phyloP scores from a whole-genome alignment of 257 asterid genomes.

The Schizonepeta tenuifolia region DNA sequence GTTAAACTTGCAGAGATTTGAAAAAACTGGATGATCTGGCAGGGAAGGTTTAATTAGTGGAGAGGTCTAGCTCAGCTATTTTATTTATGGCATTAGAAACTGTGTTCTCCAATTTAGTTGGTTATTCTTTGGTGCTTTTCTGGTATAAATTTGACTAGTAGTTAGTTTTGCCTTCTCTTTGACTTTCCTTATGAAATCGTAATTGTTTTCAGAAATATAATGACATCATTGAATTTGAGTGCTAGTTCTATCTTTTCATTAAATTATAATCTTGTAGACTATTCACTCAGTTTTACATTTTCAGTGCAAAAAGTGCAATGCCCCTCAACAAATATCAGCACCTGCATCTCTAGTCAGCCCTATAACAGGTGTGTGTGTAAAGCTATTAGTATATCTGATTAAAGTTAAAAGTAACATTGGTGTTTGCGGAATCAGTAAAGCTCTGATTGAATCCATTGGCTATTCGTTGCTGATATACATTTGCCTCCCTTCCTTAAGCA shows the following conservation, averaged over 20 bases:
- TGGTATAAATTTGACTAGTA: constrained; percentile 1
- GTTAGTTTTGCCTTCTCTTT: constrained; percentile 3
- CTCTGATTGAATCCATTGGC: background rate
- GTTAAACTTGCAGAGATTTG: constrained; percentile 24
- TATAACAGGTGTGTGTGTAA: constrained; percentile 57
- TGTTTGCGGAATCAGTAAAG: constrained; percentile 12
- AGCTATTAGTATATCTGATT: constrained; percentile 15
- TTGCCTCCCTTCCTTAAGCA: constrained; percentile 21
- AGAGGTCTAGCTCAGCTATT: constrained; percentile 3
- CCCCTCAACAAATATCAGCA: constrained; percentile 54
- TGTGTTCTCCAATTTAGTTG: constrained; percentile 21
- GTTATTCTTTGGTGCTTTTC: background rate
- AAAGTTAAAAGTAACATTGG: background rate
- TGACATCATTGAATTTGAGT: constrained; percentile 18
- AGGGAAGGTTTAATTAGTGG: constrained; percentile 15
- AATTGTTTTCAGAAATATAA: constrained; percentile 13
- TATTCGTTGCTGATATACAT: background rate
- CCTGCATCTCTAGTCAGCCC: constrained; percentile 62
- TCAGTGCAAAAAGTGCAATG: constrained; percentile 89
- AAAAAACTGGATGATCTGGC: constrained; percentile 23
- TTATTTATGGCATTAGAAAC: constrained; percentile 9
- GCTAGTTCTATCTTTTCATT: constrained; percentile 6
- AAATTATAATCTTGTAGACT: constrained; percentile 11
- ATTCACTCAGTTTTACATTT: constrained; percentile 40
- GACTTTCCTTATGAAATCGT: constrained; percentile 12